Evolutionary conservation across 345 rosid genomes (phyloP).

Genomic region (Linum tenue): DNA sequence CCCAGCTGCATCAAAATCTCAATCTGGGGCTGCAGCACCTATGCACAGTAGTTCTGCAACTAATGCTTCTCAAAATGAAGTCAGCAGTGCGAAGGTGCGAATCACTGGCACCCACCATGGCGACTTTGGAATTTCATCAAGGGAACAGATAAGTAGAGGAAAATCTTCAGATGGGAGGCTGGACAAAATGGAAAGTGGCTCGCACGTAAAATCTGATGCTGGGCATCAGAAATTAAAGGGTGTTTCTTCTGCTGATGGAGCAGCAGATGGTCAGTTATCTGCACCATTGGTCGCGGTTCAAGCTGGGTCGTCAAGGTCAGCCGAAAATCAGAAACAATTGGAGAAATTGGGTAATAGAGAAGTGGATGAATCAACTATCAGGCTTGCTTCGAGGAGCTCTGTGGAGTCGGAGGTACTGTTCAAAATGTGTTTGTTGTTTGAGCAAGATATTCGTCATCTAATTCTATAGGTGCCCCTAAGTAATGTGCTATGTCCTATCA

Average conservation of each 20-base stretch:
- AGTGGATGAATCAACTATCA: slow-evolving; percentile 40
- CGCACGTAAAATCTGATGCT: slow-evolving; percentile 49
- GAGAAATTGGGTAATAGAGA: slow-evolving; percentile 40
- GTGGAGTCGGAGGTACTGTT: slow-evolving; percentile 61
- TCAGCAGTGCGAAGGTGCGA: slow-evolving; percentile 37
- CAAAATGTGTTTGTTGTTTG: neutral
- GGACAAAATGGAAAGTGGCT: slow-evolving; percentile 43
- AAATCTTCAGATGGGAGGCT: slow-evolving; percentile 59
- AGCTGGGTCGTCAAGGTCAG: slow-evolving; percentile 27
- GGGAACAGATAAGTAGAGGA: slow-evolving; percentile 53
- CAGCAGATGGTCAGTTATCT: slow-evolving; percentile 46
- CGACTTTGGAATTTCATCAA: slow-evolving; percentile 48
- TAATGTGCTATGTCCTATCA: neutral
- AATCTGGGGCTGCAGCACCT: slow-evolving; percentile 26
- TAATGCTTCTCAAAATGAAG: slow-evolving; percentile 46
- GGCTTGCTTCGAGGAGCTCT: slow-evolving; percentile 40
- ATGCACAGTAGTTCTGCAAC: slow-evolving; percentile 43
- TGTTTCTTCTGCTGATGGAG: slow-evolving; percentile 33
- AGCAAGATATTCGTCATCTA: slow-evolving; percentile 2
- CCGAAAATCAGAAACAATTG: slow-evolving; percentile 45
- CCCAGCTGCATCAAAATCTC: slow-evolving; percentile 50
- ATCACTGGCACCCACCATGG: slow-evolving; percentile 34
- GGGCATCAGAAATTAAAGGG: slow-evolving; percentile 54
- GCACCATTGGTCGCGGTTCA: slow-evolving; percentile 28
- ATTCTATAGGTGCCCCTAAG: neutral